Evolutionary conservation across 2,329 filamentous ascomycete species (phyloP), one percentile per base, ranked within the genome.

Genomic region (Xylariales sp.): DNA sequence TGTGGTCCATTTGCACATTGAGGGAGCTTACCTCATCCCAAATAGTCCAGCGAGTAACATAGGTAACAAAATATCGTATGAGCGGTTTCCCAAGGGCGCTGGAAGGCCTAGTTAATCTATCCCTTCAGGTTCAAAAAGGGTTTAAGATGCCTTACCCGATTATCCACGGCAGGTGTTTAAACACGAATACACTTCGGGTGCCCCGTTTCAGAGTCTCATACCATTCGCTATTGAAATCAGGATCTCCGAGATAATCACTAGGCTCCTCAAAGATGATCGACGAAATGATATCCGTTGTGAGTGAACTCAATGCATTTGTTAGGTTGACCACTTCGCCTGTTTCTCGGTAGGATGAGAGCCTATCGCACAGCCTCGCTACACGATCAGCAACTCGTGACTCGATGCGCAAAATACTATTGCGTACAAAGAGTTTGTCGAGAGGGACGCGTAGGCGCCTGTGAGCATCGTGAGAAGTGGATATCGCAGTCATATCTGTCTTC

Each of bases 181-280:
- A 63, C 23, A 63, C 5, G 23, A 63, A 63, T 30, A 50, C 52
- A 10, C 32, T 50, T 41, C 52, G 52, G 34, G 60, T 56, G 12
- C 60, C 60, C 43, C 43, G 14, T 63, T 63, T 63, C 14, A 63
- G 32, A 1, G 52, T 63, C 8, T 56, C 60, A 16, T 56, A 63
- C 60, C 60, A 63, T 18, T 63, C 60, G 18, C 34, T 43, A 23
- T 63, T 63, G 34, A 56, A 63, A 16, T 56, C 43, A n/a, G 60
- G 60, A 23, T 63, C 60, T 23, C 60, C 60, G 14, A 63, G 60
- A 28, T 63, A 63, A 49, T 63, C 60, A 34, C 60, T 63, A 3
- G 60, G 52, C 23, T 63, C 60, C 23, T 63, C 60, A 12, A 63
- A 63, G 18, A 63, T 63, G 23, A 56, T 28, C 3, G 60, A 63